Evolutionary conservation across 129 eudicot species (phyloP), one percentile per base, ranked within the genome.

Genomic region (Erigeron canadensis): DNA sequence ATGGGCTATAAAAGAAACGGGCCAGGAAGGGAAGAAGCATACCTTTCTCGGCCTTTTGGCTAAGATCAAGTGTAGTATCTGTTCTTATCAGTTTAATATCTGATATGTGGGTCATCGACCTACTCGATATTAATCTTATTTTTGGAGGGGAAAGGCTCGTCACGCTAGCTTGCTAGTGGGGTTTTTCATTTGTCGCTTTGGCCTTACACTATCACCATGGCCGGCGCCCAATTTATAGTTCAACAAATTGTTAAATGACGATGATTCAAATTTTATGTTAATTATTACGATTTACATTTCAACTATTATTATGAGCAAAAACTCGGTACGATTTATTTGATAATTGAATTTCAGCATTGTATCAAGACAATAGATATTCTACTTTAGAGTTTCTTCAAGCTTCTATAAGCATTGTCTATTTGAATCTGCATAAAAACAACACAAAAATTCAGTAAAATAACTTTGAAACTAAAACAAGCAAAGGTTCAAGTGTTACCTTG

Each of bases 41-140:
- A 83, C 87, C 86, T 83, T 87, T 84, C 86, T 87, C 83, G 89
- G 89, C 89, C 89, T 81, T 87, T 84, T 79, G 89, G 89, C 89
- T 84, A 81, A 81, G 88, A 86, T 81, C 87, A 84, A 79, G 89
- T 81, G 86, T 81, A 87, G 89, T 81, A 87, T 86, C 79, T 85
- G 87, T 85, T 82, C 87, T 85, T 85, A 82, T 85, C 69, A 72
- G 77, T 81, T 81, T 63, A 81, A 70, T 81, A 81, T 81, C 78
- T 81, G 81, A 81, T 75, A 75, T 58, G 77, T 75, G 74, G 65
- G 65, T 39, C 75, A 80, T 80, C 62, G 55, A 67, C 38, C 3
- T 7, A 46, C 42, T 67, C 71, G 42, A 67, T 22, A 45, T 67
- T 46, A 67, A 67, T 46, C 42, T 45, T 21, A 66, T 45, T 22